A percentile compares a stretch with the other conserved stretches of the same genome.
These are phyloP conservation scores for Cadophora gregata DNA, from an alignment of 2,329 filamentous ascomycete species.

Conservation along the genomic window DNA sequence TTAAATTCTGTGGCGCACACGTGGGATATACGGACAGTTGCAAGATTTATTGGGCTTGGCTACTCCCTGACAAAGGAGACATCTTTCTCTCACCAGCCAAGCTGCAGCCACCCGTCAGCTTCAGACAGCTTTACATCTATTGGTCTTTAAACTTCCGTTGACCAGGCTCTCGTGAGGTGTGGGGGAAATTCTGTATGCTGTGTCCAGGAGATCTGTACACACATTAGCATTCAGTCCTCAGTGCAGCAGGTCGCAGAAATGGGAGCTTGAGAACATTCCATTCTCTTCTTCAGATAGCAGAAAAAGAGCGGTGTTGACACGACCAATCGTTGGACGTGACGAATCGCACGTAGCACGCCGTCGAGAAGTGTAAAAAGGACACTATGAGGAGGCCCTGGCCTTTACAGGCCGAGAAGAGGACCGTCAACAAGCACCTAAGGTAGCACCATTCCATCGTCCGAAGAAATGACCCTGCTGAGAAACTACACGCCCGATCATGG, in stretches of 20 bases:
- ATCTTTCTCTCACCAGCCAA: constrained; percentile 21
- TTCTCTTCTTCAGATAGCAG: not conserved
- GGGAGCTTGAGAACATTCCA: constrained; percentile 12
- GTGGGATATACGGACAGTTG: constrained; percentile 33
- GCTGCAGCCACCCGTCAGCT: constrained; percentile 29
- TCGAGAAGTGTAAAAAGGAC: not conserved
- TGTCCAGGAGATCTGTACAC: constrained; percentile 17
- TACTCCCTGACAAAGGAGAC: constrained; percentile 29
- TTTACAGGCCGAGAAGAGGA: not conserved
- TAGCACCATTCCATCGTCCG: constrained; percentile 15
- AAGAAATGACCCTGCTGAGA: not conserved
- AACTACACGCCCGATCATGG: constrained; percentile 9
- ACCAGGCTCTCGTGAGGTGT: constrained; percentile 31
- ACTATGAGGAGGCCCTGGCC: not conserved
- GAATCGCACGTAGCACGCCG: not conserved
- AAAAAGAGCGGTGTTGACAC: constrained; percentile 5
- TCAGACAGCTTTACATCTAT: constrained; percentile 11
- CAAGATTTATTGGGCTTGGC: constrained; percentile 25
- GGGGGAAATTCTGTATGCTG: constrained; percentile 15
- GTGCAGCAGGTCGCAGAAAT: not conserved
- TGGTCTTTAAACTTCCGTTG: constrained; percentile 24
- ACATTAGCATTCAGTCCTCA: not conserved
- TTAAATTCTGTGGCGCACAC: constrained; percentile 26
- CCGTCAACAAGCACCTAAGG: not conserved
- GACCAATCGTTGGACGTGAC: not conserved